Conservation (phyloP, 2,329 filamentous ascomycete genomes). For the Claviceps spartinae region DNA sequence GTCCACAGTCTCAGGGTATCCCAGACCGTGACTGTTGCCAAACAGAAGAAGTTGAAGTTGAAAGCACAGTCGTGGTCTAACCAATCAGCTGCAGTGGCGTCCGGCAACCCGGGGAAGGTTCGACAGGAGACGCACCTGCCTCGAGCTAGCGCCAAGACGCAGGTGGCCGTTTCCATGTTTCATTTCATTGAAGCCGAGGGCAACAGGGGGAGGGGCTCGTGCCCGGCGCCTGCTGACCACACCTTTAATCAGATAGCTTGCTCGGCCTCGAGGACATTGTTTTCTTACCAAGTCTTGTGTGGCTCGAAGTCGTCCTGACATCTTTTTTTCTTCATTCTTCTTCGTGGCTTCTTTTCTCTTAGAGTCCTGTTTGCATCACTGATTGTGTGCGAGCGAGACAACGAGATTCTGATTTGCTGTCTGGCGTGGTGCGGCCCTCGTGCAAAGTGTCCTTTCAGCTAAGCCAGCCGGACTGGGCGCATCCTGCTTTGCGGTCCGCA, state of each 20-base stretch:
- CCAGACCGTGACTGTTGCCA: background rate
- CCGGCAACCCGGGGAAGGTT: background rate
- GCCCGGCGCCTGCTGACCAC: background rate
- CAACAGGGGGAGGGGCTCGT: background rate
- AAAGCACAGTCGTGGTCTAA: background rate
- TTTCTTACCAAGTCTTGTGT: background rate
- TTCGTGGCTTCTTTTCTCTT: background rate
- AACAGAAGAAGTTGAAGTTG: background rate
- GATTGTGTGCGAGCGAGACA: background rate
- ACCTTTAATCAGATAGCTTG: background rate
- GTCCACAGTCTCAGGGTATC: background rate
- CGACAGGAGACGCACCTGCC: background rate
- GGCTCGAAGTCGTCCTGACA: background rate
- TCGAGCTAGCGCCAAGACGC: background rate
- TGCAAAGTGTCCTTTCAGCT: conserved; percentile 2
- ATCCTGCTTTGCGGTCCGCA: background rate
- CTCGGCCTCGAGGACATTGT: background rate
- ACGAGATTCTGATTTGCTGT: background rate
- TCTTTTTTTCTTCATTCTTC: background rate
- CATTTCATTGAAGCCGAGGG: background rate
- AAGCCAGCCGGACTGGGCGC: conserved; percentile 1
- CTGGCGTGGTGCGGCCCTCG: background rate
- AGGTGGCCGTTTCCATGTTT: background rate
- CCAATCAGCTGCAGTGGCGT: background rate
- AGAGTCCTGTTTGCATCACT: background rate